phyloP scores from a whole-genome alignment of 202 grass and related monocot genomes.

The Panicum virgatum region DNA sequence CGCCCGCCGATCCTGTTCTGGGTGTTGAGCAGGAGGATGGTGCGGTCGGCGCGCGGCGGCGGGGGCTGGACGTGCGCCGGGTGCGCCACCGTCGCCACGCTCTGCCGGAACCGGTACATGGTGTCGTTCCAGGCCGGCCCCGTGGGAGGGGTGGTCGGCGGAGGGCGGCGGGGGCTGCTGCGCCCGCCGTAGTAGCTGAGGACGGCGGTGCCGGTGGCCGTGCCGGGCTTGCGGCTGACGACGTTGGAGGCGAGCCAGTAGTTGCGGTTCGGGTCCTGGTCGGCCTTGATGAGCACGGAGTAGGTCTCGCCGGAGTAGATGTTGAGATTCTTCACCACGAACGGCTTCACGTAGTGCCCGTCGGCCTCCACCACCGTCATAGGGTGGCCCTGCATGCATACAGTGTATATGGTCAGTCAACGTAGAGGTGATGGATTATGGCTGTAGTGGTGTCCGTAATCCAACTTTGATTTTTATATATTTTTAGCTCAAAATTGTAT shows the following conservation, averaged over 20 bases:
- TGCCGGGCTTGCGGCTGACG: conserved; percentile 59
- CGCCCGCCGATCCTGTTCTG: conserved; percentile 63
- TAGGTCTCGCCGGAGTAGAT: conserved; percentile 96
- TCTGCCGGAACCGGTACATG: conserved; percentile 49
- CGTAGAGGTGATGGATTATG: too few species aligned
- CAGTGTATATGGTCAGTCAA: too few species aligned
- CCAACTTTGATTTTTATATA: too few species aligned
- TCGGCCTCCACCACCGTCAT: conserved; percentile 88
- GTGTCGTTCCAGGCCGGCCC: conserved; percentile 69
- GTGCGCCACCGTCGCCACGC: conserved; percentile 56
- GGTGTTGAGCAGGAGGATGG: conserved; percentile 69
- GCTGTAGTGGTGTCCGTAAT: too few species aligned
- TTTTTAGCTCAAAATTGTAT: too few species aligned
- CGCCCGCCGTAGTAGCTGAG: conserved; percentile 60
- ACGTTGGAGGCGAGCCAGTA: conserved; percentile 85
- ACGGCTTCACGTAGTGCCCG: conserved; percentile 86
- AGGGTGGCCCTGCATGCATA: conserved; percentile 52
- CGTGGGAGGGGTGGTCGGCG: conserved; percentile 12
- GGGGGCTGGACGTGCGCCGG: conserved; percentile 42
- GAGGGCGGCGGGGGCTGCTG: conserved; percentile 19
- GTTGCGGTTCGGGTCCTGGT: conserved; percentile 78
- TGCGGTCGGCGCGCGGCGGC: conserved; percentile 53
- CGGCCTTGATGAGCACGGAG: conserved; percentile 70
- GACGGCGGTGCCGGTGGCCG: conserved; percentile 59
- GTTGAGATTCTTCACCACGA: conserved; percentile 81